Base-by-base conservation (phyloP, 2,329 filamentous ascomycete genomes). In the Colletotrichum aenigma region DNA sequence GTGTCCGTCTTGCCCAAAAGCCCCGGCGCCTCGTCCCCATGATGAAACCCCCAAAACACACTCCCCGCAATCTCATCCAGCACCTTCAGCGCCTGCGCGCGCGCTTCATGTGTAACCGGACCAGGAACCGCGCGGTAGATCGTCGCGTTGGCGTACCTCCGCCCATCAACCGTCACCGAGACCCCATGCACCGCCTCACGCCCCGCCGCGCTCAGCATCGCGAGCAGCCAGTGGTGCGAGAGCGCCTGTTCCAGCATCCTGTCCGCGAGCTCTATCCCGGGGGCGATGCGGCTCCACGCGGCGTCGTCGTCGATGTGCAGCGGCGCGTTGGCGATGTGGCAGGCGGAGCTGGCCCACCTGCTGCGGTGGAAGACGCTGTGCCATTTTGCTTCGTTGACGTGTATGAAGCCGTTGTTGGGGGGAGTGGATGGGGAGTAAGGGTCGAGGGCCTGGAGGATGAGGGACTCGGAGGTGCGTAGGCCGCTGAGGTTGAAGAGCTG, bases 331-430 rank as follows among this genome's bases (percentile, higher is more conserved):
- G 26, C 16, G 18, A 62, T 61, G 43, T 2, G 4, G 6, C 6
- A 61, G 43, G 10, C 6, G 4, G 26, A 68, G 68, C 60, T 67
- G 2, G 70, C 58, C 73, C 73, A 73, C 7, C 16, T 52, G 8
- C 66, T 58, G 15, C 64, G 34, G 16, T 26, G 69, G 24, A 75
- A 73, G 34, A 71, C 2, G 8, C 36, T 66, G 55, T 73, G 62
- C 73, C 73, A 75, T 21, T 36, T 65, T 3, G 28, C 52, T 28
- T 75, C 73, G 43, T 75, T 58, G 18, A 75, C 34, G 5, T 56
- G n/a, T 16, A 75, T 24, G 43, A 67, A 65, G 24, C 60, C 71
- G 15, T 7, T 2, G 7, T 7, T 36, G 3, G 34, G 15, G 34
- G 34, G 1, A 7, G 12, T 6, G 0, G 34, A 36, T 7, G 34